A percentile compares a stretch with the other conserved stretches of the same genome.
Evolutionary conservation across 2,329 filamentous ascomycete species (phyloP).

Genomic region (Botryosphaeria agaves): DNA sequence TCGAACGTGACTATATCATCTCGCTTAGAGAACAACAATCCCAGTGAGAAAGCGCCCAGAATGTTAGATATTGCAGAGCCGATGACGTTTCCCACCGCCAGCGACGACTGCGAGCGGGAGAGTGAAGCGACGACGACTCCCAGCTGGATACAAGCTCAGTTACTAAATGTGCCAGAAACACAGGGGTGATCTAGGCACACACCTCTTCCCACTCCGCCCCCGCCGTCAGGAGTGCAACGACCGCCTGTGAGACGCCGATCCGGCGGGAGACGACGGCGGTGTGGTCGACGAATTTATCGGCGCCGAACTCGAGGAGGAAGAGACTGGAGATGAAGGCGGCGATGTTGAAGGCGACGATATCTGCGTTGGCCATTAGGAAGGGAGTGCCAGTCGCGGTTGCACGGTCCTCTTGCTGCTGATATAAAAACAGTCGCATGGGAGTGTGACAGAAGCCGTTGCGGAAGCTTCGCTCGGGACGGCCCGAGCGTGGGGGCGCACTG

Average conservation of each 20-base stretch:
- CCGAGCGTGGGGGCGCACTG: too few species aligned
- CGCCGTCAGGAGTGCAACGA: slow-evolving; percentile 34
- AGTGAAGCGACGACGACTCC: slow-evolving; percentile 32
- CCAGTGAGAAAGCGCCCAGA: slow-evolving; percentile 36
- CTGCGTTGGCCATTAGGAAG: too few species aligned
- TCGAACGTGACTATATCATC: slow-evolving; percentile 29
- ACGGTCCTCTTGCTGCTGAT: too few species aligned
- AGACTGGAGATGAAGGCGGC: slow-evolving; percentile 26
- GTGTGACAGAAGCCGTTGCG: too few species aligned
- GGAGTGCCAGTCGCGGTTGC: too few species aligned
- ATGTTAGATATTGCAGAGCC: slow-evolving; percentile 39
- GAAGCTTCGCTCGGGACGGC: too few species aligned
- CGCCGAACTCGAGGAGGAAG: slow-evolving; percentile 33
- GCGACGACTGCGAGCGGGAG: slow-evolving; percentile 24
- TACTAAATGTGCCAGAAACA: neutral
- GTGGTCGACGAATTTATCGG: slow-evolving; percentile 35
- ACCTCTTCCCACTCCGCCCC: slow-evolving; percentile 41
- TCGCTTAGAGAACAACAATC: slow-evolving; percentile 28
- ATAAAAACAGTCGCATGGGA: too few species aligned
- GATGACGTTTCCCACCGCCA: slow-evolving; percentile 37
- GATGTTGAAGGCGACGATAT: slow-evolving; percentile 21
- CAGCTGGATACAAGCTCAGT: slow-evolving; percentile 16
- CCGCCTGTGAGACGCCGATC: slow-evolving; percentile 25
- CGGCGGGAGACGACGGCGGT: slow-evolving; percentile 29
- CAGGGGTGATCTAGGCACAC: too few species aligned